Evolutionary conservation across 345 rosid species (phyloP), one percentile per base, ranked within the genome.

Genomic region (Citrus cavaleriei): DNA sequence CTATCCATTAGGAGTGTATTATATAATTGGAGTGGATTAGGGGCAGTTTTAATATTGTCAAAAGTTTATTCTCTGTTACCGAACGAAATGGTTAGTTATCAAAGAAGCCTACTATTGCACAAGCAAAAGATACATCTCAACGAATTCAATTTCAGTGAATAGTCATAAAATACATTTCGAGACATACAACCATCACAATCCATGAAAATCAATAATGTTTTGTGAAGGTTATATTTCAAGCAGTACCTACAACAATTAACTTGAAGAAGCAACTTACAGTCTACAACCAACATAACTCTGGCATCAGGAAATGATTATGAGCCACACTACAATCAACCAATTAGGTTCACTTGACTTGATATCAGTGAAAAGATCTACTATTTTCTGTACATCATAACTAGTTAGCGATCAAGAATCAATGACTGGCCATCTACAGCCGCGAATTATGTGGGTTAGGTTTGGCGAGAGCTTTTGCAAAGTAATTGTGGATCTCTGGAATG

Each of bases 401-500:
- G 84, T 87, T 76, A 84, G 89, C 49, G 77, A 75, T 76, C 72
- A 85, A 55, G 85, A 76, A 83, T 82, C 69, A 75, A 79, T 22
- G 68, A 71, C 78, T 78, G 78, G 82, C 73, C 79, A 74, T 82
- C 90, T 94, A 93, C 81, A 87, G 80, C 87, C 89, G 87, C 82
- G 74, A 75, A 81, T 84, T 85, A 87, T 86, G 87, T 60, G 86
- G 89, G 85, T 90, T 87, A 87, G 90, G 84, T 84, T 87, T 93
- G 72, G 91, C 81, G 74, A 91, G 91, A 75, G 93, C 91, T 82
- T 88, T 93, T 67, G 86, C 81, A 77, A 94, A 94, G 84, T 93
- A 93, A 85, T 84, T 86, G 71, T 88, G 90, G 76, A 94, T 93
- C 88, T 94, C 97, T 0, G 94, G 98, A 74, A 91, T 70, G 58